These are phyloP conservation scores for Clavariopsis aquatica DNA, from an alignment of 495 filamentous ascomycete species.

Conservation along the genomic window DNA sequence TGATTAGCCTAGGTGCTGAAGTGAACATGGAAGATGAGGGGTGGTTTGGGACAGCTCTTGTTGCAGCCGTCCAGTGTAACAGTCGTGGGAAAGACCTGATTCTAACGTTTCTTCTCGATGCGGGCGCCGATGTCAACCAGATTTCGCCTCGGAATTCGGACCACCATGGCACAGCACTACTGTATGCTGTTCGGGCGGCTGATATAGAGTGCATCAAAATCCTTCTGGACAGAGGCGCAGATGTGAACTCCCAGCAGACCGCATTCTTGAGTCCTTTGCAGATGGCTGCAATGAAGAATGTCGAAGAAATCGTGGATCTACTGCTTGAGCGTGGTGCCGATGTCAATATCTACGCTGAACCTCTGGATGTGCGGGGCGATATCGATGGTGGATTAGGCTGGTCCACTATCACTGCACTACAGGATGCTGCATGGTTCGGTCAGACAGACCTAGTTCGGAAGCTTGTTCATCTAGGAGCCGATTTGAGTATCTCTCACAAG, in stretches of 20 bases:
- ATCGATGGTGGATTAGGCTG: background rate
- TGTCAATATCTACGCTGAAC: background rate
- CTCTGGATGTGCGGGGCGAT: background rate
- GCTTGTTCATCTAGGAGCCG: background rate
- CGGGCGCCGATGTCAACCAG: background rate
- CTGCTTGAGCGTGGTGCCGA: background rate
- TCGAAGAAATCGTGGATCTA: background rate
- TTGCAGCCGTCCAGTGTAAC: background rate
- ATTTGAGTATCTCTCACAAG: background rate
- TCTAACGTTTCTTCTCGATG: background rate
- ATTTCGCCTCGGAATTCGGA: background rate
- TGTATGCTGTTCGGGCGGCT: background rate
- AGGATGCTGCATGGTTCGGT: background rate
- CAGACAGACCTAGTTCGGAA: background rate
- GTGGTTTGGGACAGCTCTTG: slow-evolving; percentile 1
- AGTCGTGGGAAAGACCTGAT: background rate
- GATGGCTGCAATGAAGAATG: background rate
- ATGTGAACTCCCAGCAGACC: background rate
- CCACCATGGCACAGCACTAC: background rate
- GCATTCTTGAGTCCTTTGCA: background rate
- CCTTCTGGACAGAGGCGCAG: background rate
- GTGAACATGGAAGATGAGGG: background rate
- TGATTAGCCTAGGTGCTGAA: slow-evolving; percentile 9
- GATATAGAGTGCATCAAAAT: background rate
- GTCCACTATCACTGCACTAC: background rate